These are phyloP conservation scores for Picea sitchensis DNA, from an alignment of 75 land plant genomes.

Conservation along the genomic window DNA sequence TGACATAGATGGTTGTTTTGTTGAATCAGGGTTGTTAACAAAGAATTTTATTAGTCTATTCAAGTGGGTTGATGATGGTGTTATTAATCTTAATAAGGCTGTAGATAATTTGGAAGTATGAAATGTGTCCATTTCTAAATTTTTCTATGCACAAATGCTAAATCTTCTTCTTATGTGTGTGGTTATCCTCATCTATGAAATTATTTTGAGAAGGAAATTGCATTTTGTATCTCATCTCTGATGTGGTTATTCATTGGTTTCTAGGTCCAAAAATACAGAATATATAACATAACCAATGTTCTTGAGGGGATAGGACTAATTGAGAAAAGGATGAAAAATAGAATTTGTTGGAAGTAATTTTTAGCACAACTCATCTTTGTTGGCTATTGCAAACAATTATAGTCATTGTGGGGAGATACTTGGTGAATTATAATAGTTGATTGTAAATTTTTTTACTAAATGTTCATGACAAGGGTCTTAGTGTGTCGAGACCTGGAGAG, in stretches of 20 bases:
- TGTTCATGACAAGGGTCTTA: conserved; percentile 48
- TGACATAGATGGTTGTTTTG: background rate
- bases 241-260: conserved; percentile 7
- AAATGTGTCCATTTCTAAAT: background rate
- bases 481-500: conserved; percentile 33
- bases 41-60: conserved; percentile 82
- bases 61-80: conserved; percentile 73
- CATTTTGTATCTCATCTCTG: background rate
- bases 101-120: conserved; percentile 68
- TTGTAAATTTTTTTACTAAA: background rate
- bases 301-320: conserved; percentile 87
- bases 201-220: background rate
- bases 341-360: conserved; percentile 77
- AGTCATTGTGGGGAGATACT: background rate
- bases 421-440: background rate
- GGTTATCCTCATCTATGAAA: background rate
- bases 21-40: conserved; percentile 71
- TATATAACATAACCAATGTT: conserved; percentile 92
- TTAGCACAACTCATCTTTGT: background rate
- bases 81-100: conserved; percentile 77
- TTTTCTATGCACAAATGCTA: background rate
- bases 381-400: background rate
- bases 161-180: background rate
- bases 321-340: conserved; percentile 79
- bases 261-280: conserved; percentile 85